Base-by-base conservation (phyloP, 2,329 filamentous ascomycete species). In the Trichophyton rubrum region DNA sequence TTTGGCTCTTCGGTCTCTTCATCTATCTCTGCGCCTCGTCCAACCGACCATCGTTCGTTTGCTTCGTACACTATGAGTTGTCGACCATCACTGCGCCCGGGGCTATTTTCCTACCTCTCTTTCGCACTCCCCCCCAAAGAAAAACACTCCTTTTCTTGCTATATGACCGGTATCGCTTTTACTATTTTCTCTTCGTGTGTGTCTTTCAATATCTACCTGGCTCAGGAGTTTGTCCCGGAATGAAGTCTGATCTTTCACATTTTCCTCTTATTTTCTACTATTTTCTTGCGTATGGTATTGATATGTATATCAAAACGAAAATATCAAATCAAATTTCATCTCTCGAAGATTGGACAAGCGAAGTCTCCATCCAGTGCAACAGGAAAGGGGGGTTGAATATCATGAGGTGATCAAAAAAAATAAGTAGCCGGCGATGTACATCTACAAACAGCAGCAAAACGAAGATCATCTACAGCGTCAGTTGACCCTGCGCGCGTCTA, bases 181-280 rank as follows among this genome's bases (percentile, higher is more conserved):
- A 13, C 11, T 38, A 38, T 38, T 43, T 43, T 43, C 40, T 17
- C 40, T 43, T 8, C 40, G 40, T 43, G 40, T 41, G 40, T 43
- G 15, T 43, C 20, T 51, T 51, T 22, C 45, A n/a, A 43, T 43
- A 43, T 43, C n/a, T 47, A 47, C 27, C 49, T 53, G 49, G 49
- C 22, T 53, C 33, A 53, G 49, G 49, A 53, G 49, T 53, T 43
- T 53, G 22, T 53, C 47, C 47, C 15, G 49, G 49, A 53, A 53
- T 24, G 22, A 30, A 53, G 49, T 53, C 49, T 53, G 49, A 53
- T 17, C 49, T 53, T 53, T 53, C 49, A 53, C 24, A 53, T 53
- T 53, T 43, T 53, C 22, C 49, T 53, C 22, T 53, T 15, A 13
- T 30, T 33, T 5, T 53, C 7, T 30, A 5, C 15, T 30, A 13